Conservation (phyloP, 352 stramenopile genomes). For the Achlya hypogyna region DNA sequence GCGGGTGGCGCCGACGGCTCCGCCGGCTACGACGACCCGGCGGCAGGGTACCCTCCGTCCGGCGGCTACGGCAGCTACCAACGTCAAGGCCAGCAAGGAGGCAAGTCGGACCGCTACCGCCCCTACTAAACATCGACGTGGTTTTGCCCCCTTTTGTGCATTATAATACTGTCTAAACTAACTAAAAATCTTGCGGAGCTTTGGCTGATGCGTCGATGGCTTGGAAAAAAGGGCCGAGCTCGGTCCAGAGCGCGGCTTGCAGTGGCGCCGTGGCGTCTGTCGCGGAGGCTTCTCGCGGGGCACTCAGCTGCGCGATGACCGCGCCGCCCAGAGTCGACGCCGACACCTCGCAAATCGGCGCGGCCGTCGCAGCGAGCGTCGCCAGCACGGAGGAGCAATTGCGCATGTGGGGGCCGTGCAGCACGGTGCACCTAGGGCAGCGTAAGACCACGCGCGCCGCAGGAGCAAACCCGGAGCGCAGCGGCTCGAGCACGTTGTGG, state of each 20-base stretch:
- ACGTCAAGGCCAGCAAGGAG: conserved; percentile 40
- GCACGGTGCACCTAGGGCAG: conserved; percentile 45
- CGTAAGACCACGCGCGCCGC: not conserved
- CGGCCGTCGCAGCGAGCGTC: not conserved
- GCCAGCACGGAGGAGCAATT: conserved; percentile 50
- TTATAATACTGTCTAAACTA: conserved; percentile 10
- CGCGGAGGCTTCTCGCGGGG: too few species aligned
- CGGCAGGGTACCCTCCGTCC: conserved; percentile 9
- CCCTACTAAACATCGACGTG: conserved; percentile 49
- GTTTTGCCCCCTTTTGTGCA: conserved; percentile 13
- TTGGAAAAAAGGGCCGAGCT: not conserved
- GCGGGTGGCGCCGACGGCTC: conserved; percentile 26
- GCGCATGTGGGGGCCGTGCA: conserved; percentile 52
- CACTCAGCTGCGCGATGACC: too few species aligned
- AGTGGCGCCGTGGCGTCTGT: not conserved
- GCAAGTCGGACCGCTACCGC: conserved; percentile 72
- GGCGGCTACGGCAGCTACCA: conserved; percentile 19
- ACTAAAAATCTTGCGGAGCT: not conserved
- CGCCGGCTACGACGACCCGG: conserved; percentile 28
- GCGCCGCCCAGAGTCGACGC: not conserved
- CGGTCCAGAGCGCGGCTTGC: conserved; percentile 3
- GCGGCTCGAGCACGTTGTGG: conserved; percentile 67
- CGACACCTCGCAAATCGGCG: not conserved
- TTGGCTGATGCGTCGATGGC: not conserved
- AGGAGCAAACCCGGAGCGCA: conserved; percentile 27